Evolutionary conservation across 2,329 filamentous ascomycete species (phyloP).

Genomic region (Colletotrichum karsti): DNA sequence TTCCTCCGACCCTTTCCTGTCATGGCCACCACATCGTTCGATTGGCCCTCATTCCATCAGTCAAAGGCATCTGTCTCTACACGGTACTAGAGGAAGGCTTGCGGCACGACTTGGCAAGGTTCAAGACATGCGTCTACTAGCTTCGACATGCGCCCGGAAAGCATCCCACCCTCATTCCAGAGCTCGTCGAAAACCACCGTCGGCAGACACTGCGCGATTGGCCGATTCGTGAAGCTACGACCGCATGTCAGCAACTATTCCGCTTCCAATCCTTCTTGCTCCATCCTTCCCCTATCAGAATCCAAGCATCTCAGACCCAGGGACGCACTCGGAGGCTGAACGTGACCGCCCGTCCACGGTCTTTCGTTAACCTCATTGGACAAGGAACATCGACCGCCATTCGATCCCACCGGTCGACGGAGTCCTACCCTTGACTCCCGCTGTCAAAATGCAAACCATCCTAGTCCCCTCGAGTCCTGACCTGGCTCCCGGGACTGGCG

Average conservation of each 20-base stretch:
- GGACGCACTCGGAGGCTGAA: neutral
- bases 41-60: neutral
- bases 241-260: neutral
- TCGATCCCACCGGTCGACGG: neutral
- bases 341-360: neutral
- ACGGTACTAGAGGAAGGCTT: neutral
- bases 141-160: neutral
- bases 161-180: neutral
- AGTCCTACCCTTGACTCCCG: neutral
- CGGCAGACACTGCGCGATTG: neutral
- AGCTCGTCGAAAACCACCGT: neutral
- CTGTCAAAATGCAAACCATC: neutral
- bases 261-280: neutral
- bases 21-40: no score
- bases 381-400: neutral
- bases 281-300: neutral
- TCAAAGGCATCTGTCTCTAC: neutral
- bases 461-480: no score
- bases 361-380: neutral
- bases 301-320: no score
- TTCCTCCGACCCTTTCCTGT: no score
- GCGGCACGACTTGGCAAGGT: neutral
- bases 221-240: neutral
- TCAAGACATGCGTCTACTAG: neutral
- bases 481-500: no score